These are phyloP conservation scores for Naganishia randhawae DNA, from an alignment of 768 basidiomycete genomes.

Conservation along the genomic window DNA sequence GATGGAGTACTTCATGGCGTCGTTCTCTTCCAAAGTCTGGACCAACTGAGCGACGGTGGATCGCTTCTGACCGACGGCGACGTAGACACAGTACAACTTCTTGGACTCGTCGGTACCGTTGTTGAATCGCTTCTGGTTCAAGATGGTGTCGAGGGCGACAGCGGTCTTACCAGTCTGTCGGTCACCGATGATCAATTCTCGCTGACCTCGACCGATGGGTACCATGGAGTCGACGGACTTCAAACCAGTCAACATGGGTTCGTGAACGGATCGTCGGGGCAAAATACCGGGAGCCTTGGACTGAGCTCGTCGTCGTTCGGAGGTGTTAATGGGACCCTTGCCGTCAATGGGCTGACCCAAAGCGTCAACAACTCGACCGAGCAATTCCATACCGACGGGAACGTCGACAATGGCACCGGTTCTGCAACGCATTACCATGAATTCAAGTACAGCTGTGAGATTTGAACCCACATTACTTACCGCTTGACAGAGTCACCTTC, in stretches of 20 bases:
- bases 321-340: constrained; percentile 91
- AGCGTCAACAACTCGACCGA: constrained; percentile 98
- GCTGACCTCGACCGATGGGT: constrained; percentile 99
- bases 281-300: constrained; percentile 99
- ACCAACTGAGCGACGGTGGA: constrained; percentile 99
- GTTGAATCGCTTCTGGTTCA: constrained; percentile 99
- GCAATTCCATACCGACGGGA: constrained; percentile 91
- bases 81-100: constrained; percentile 99
- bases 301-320: constrained; percentile 92
- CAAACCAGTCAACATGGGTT: constrained; percentile 99
- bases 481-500: constrained; percentile 99
- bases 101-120: constrained; percentile 92
- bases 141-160: constrained; percentile 98
- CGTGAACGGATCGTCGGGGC: constrained; percentile 97
- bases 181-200: constrained; percentile 99
- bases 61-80: constrained; percentile 98
- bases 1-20: constrained; percentile 99
- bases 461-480: not conserved
- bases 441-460: not conserved
- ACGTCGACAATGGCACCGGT: constrained; percentile 99
- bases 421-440: constrained; percentile 24
- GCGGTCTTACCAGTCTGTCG: constrained; percentile 99
- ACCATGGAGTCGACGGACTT: constrained; percentile 99
- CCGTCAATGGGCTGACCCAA: constrained; percentile 99
- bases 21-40: constrained; percentile 99